Conservation (phyloP, 176 grass and related monocot genomes). For the Oryza glumipatula region DNA sequence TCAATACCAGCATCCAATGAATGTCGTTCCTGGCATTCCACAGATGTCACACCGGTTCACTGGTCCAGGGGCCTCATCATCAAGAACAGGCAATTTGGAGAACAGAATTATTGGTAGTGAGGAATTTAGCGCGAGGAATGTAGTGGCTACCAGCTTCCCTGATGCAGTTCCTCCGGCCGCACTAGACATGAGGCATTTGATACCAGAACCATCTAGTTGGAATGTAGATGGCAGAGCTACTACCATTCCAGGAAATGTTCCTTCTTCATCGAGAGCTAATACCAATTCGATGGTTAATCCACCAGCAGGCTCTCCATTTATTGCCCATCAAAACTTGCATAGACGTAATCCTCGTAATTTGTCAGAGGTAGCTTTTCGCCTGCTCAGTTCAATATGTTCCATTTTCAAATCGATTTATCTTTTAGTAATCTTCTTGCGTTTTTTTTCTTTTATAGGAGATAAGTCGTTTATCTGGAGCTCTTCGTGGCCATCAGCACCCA, state of each 20-base stretch:
- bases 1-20: conserved; percentile 50
- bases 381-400: background rate
- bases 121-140: conserved; percentile 43
- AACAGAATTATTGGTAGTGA: conserved; percentile 48
- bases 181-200: conserved; percentile 50
- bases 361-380: conserved; percentile 33
- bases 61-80: conserved; percentile 56
- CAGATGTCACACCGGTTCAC: conserved; percentile 50
- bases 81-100: conserved; percentile 46
- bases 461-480: conserved; percentile 56
- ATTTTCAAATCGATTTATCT: conserved; percentile 3
- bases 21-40: conserved; percentile 49
- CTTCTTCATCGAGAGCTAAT: conserved; percentile 49
- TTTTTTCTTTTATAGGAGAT: conserved; percentile 39
- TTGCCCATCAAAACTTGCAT: conserved; percentile 46
- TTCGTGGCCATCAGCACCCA: conserved; percentile 45
- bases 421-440: conserved; percentile 6
- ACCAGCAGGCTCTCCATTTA: conserved; percentile 41
- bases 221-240: conserved; percentile 39
- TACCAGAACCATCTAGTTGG: conserved; percentile 56
- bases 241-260: conserved; percentile 49
- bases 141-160: conserved; percentile 37
- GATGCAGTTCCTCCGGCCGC: conserved; percentile 39
- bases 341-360: conserved; percentile 54
- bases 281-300: conserved; percentile 45